These are phyloP conservation scores for Plantago ovata DNA, from an alignment of 257 asterid species.

Conservation along the genomic window DNA sequence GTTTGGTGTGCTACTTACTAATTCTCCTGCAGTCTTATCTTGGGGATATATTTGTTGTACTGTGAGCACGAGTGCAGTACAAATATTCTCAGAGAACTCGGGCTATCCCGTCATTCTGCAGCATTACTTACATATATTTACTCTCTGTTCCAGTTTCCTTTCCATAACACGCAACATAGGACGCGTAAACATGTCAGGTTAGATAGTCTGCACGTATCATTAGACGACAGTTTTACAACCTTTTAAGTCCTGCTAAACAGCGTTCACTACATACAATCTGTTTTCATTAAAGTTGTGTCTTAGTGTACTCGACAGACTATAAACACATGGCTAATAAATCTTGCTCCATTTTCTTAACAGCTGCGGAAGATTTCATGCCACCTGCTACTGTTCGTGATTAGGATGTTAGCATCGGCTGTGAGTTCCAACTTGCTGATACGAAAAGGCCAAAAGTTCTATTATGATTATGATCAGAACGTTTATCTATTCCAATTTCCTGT, in stretches of 20 bases:
- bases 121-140: too few species aligned
- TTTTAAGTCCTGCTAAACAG: neutral
- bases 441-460: neutral
- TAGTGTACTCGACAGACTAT: too few species aligned
- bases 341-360: conserved; percentile 22
- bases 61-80: too few species aligned
- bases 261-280: too few species aligned
- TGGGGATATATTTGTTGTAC: too few species aligned
- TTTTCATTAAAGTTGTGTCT: neutral
- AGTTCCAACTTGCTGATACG: conserved; percentile 1
- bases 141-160: too few species aligned
- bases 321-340: neutral
- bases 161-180: too few species aligned
- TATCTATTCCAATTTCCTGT: too few species aligned
- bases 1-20: too few species aligned
- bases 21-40: too few species aligned
- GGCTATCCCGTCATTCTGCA: too few species aligned
- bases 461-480: neutral
- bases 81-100: too few species aligned
- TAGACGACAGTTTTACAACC: neutral
- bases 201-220: neutral
- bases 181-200: neutral
- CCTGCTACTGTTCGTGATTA: conserved; percentile 19
- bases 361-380: conserved; percentile 32
- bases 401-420: neutral